Base-by-base conservation (phyloP, 495 filamentous ascomycete genomes). In the Hyphodiscus hymeniophilus region DNA sequence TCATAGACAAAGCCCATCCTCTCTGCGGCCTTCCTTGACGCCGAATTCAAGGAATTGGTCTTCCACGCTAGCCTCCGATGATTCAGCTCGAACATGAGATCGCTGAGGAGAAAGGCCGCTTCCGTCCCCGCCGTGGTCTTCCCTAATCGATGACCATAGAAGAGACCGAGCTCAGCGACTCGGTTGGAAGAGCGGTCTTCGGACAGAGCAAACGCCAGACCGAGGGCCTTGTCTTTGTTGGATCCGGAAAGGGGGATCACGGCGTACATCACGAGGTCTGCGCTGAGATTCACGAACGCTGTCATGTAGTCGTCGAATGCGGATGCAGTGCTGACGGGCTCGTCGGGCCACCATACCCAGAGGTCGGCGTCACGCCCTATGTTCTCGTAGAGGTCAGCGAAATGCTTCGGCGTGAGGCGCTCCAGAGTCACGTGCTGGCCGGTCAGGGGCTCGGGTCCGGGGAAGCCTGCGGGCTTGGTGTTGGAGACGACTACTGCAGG, bases 41-140 rank as follows among this genome's bases (percentile, higher is more conserved):
- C 33, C 20, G 39, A 34, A 48, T 48, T 48, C 30, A 48, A 39
- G 20, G 45, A 48, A 48, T 48, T 48, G n/a, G 45, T 48, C 45
- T 48, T 48, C 45, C 45, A 48, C 30, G 5, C 3, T 39, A 48
- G 31, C 30, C 45, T 48, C 30, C 45, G 45, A 48, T 48, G 45
- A 48, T 48, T 48, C 18, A 48, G 39, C 26, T 48, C 33, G 34
- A 48, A 48, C 3, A 48, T 21, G 17, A 48, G 45, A 38, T 17
- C 26, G 21, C n/a, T 34, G 33, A 48, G 33, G 33, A 48, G 32
- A 39, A 38, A 48, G 23, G 30, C 45, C 5, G 16, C 45, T 48
- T 48, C 45, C 45, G 45, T 48, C 32, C 33, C 45, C 6, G 45
- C 45, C 45, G 33, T 48, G 17, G 45, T 48, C 35, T 21, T 48